Evolutionary conservation across 1,284 basidiomycete species (phyloP).

Genomic region (Ceratobasidium sp.): DNA sequence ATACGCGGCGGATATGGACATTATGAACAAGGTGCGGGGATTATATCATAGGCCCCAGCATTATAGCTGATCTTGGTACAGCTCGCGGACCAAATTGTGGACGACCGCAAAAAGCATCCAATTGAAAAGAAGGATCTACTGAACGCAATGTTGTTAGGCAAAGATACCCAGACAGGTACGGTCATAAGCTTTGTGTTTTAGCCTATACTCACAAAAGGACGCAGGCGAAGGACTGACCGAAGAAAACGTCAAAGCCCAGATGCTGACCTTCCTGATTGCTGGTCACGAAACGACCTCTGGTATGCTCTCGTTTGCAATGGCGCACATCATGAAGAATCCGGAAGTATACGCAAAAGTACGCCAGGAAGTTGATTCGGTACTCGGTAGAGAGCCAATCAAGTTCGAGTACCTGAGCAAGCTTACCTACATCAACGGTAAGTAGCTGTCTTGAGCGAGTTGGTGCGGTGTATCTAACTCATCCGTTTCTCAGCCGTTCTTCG

Average conservation of each 20-base stretch:
- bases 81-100: constrained; percentile 25
- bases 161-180: constrained; percentile 54
- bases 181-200: not conserved
- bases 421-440: constrained; percentile 54
- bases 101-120: constrained; percentile 47
- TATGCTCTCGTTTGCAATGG: constrained; percentile 53
- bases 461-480: too few relatives aligned
- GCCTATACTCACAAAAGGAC: not conserved
- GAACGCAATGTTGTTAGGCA: constrained; percentile 55
- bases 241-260: constrained; percentile 51
- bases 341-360: constrained; percentile 52
- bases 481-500: constrained; percentile 54
- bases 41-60: not conserved
- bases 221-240: constrained; percentile 53
- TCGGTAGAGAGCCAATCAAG: constrained; percentile 50
- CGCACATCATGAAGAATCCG: constrained; percentile 55
- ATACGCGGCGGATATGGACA: constrained; percentile 48
- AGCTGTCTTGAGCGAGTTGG: not conserved
- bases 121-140: constrained; percentile 54
- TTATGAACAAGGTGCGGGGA: constrained; percentile 50
- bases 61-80: constrained; percentile 6
- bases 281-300: constrained; percentile 55
- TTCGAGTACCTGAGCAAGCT: constrained; percentile 52
- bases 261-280: constrained; percentile 58
- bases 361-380: constrained; percentile 54